A percentile compares a stretch with the other conserved stretches of the same genome.
Conservation (phyloP, 805 yeast genomes). For the Zygosaccharomyces bailii region DNA sequence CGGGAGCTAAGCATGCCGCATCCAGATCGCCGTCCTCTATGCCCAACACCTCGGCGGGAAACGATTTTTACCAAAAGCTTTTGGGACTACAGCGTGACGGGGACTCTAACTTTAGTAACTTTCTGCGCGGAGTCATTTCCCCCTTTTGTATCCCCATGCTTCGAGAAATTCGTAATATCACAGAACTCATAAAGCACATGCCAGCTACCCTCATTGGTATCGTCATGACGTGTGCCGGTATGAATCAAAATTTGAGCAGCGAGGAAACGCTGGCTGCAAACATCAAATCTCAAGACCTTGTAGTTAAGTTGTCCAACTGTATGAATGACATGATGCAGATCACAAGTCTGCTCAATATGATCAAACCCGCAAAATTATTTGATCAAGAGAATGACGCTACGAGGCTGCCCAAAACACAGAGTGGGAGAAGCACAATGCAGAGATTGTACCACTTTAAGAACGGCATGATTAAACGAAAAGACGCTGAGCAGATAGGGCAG, state of each 20-base stretch:
- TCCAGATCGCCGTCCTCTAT: background rate
- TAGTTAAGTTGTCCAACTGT: constrained; percentile 32
- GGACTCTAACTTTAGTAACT: constrained; percentile 13
- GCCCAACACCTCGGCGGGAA: constrained; percentile 11
- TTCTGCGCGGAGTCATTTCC: constrained; percentile 27
- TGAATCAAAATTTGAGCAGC: constrained; percentile 10
- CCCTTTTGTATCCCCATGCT: constrained; percentile 31
- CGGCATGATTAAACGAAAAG: background rate
- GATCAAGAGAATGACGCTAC: constrained; percentile 14
- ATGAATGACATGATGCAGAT: constrained; percentile 36
- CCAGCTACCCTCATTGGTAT: constrained; percentile 32
- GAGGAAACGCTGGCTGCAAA: background rate
- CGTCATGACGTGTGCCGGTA: constrained; percentile 25
- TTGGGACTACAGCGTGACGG: constrained; percentile 27
- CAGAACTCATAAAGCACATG: constrained; percentile 30
- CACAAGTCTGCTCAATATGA: constrained; percentile 29
- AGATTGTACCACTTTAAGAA: constrained; percentile 7
- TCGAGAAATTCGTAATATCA: constrained; percentile 29
- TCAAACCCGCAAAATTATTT: constrained; percentile 32
- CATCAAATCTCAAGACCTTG: constrained; percentile 27
- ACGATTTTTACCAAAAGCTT: constrained; percentile 30
- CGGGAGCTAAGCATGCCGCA: background rate
- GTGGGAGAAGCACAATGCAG: constrained; percentile 3
- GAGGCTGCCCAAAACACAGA: background rate
- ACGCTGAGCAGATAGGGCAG: constrained; percentile 1